These are phyloP conservation scores for Candida tallmaniae DNA, from an alignment of 805 yeast genomes.

Conservation along the genomic window DNA sequence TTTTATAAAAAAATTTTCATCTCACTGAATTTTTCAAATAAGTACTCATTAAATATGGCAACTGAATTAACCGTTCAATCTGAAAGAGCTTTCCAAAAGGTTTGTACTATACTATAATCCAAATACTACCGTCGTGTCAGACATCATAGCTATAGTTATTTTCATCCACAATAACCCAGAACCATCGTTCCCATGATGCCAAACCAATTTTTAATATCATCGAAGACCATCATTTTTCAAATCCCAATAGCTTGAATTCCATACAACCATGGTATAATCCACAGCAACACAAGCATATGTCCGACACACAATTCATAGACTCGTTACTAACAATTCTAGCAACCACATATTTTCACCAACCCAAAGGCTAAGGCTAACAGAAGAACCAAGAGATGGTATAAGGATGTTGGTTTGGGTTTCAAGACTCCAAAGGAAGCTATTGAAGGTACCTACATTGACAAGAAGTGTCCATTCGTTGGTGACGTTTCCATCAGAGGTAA, in stretches of 20 bases:
- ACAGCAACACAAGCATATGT: background rate
- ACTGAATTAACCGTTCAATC: slow-evolving; percentile 99
- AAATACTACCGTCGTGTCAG: too few relatives aligned
- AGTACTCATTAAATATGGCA: slow-evolving; percentile 64
- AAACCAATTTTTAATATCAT: too few relatives aligned
- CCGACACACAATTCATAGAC: background rate
- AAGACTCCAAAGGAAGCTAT: slow-evolving; percentile 99
- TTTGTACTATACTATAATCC: too few relatives aligned
- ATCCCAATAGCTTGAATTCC: too few relatives aligned
- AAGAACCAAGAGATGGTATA: slow-evolving; percentile 99
- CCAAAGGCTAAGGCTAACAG: slow-evolving; percentile 98
- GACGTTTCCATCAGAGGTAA: slow-evolving; percentile 98
- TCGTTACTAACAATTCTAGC: slow-evolving; percentile 46
- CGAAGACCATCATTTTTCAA: too few relatives aligned
- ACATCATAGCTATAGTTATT: too few relatives aligned
- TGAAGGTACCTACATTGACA: slow-evolving; percentile 98
- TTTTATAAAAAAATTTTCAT: slow-evolving; percentile 13
- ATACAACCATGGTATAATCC: too few relatives aligned
- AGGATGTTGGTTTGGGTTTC: slow-evolving; percentile 99
- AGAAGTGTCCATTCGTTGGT: slow-evolving; percentile 99
- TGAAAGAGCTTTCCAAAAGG: slow-evolving; percentile 99
- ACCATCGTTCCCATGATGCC: too few relatives aligned
- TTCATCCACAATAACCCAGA: too few relatives aligned
- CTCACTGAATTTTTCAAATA: slow-evolving; percentile 8
- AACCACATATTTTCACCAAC: slow-evolving; percentile 99